These are phyloP conservation scores for Striga hermonthica DNA, from an alignment of 305 asterid genomes.

Conservation along the genomic window DNA sequence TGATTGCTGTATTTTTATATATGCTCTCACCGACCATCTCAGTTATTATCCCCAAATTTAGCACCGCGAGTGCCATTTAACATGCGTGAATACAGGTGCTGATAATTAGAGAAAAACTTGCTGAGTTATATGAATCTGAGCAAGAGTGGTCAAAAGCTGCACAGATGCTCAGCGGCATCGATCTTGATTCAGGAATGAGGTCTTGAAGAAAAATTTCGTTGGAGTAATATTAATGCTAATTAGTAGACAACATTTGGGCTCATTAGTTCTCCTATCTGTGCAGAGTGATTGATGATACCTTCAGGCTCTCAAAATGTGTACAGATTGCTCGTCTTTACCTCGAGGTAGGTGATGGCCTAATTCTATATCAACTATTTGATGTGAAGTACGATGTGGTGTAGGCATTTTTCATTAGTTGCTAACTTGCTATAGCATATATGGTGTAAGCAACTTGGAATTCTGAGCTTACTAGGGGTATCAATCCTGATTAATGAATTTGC, in stretches of 20 bases:
- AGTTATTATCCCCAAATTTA: slow-evolving; percentile 15
- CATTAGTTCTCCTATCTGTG: slow-evolving; percentile 30
- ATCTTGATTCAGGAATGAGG: slow-evolving; percentile 99
- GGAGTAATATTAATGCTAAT: slow-evolving; percentile 20
- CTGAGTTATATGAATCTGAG: slow-evolving; percentile 86
- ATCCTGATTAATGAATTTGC: slow-evolving; percentile 2
- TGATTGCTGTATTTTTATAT: slow-evolving; percentile 13
- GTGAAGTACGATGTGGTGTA: slow-evolving; percentile 9
- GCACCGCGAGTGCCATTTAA: slow-evolving; percentile 8
- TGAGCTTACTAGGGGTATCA: slow-evolving; percentile 8
- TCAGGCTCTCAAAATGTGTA: slow-evolving; percentile 85
- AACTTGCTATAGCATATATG: slow-evolving; percentile 12
- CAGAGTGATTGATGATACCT: slow-evolving; percentile 90
- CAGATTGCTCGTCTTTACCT: slow-evolving; percentile 96
- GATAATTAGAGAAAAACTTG: slow-evolving; percentile 90
- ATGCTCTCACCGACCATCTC: slow-evolving; percentile 9
- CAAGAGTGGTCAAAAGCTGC: slow-evolving; percentile 97
- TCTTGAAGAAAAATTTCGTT: slow-evolving; percentile 29
- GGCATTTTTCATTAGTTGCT: slow-evolving; percentile 2
- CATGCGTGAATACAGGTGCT: slow-evolving; percentile 52
- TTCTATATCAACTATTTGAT: slow-evolving; percentile 5
- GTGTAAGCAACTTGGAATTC: slow-evolving; percentile 20
- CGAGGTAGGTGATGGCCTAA: slow-evolving; percentile 52
- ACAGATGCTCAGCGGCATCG: slow-evolving; percentile 99
- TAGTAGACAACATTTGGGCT: slow-evolving; percentile 10